These are phyloP conservation scores for Cladorrhinum sp. DNA, from an alignment of 2,329 filamentous ascomycete genomes.

Conservation along the genomic window DNA sequence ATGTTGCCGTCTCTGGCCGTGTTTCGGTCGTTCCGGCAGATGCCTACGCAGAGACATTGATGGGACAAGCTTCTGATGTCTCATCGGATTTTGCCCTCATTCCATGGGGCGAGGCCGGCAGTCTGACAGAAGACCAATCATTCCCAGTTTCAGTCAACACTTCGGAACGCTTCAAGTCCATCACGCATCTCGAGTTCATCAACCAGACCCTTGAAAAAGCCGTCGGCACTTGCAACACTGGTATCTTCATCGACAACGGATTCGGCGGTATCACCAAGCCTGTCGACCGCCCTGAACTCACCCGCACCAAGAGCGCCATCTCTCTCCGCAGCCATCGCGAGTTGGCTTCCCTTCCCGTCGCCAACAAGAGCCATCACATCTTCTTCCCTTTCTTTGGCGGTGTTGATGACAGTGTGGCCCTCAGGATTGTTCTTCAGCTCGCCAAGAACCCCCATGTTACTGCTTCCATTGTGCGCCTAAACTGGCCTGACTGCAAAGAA, in stretches of 20 bases:
- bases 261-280: slow-evolving; percentile 38
- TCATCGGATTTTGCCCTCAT: slow-evolving; percentile 73
- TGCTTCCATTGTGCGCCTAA: slow-evolving; percentile 68
- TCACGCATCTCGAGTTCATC: slow-evolving; percentile 72
- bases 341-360: slow-evolving; percentile 54
- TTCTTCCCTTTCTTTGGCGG: slow-evolving; percentile 87
- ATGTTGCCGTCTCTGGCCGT: slow-evolving; percentile 76
- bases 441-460: slow-evolving; percentile 76
- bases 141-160: slow-evolving; percentile 41
- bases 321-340: slow-evolving; percentile 60
- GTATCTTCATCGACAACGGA: slow-evolving; percentile 73
- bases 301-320: slow-evolving; percentile 50
- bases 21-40: slow-evolving; percentile 75
- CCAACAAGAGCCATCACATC: slow-evolving; percentile 73
- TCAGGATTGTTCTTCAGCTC: slow-evolving; percentile 80
- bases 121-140: slow-evolving; percentile 63
- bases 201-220: slow-evolving; percentile 61
- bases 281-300: slow-evolving; percentile 39
- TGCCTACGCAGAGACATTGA: slow-evolving; percentile 75
- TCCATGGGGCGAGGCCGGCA: slow-evolving; percentile 85
- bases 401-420: slow-evolving; percentile 73
- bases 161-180: slow-evolving; percentile 59
- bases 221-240: slow-evolving; percentile 57
- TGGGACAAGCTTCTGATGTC: slow-evolving; percentile 66
- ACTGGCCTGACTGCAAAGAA: slow-evolving; percentile 22